Evolutionary conservation across 2,329 filamentous ascomycete species (phyloP).

Genomic region (Penicillium corylophilum): DNA sequence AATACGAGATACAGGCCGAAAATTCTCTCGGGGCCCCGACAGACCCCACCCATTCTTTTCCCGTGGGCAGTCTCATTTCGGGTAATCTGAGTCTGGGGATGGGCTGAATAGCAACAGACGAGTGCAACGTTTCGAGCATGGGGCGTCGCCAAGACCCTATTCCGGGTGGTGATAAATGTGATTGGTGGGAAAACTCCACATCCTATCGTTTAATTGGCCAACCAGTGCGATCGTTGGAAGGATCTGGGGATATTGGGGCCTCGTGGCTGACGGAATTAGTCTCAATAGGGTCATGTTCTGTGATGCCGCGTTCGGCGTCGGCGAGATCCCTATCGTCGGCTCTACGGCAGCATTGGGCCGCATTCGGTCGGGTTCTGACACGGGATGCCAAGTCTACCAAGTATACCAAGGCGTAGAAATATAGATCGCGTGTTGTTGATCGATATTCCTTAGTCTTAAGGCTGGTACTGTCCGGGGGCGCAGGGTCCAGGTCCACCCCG

Average conservation of each 20-base stretch:
- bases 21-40: not conserved
- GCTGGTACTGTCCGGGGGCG: not conserved
- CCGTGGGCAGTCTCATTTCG: slow-evolving; percentile 3
- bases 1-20: not conserved
- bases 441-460: too few relatives aligned
- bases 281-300: not conserved
- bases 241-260: slow-evolving; percentile 20
- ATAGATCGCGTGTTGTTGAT: not conserved
- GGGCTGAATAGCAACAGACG: slow-evolving; percentile 6
- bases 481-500: not conserved
- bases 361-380: not conserved
- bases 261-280: not conserved
- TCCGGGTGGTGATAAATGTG: not conserved
- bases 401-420: not conserved
- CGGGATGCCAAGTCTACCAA: not conserved
- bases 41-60: not conserved
- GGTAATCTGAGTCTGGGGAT: slow-evolving; percentile 2
- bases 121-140: slow-evolving; percentile 10
- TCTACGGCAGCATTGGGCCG: not conserved
- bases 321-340: slow-evolving; percentile 1
- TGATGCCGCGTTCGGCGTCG: slow-evolving; percentile 14
- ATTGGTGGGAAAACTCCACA: slow-evolving; percentile 16
- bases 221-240: slow-evolving; percentile 5
- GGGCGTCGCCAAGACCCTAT: slow-evolving; percentile 15
- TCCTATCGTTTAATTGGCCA: slow-evolving; percentile 1